Evolutionary conservation across 2,329 filamentous ascomycete genomes (phyloP).

Genomic region (Pestalotiopsis sp.): DNA sequence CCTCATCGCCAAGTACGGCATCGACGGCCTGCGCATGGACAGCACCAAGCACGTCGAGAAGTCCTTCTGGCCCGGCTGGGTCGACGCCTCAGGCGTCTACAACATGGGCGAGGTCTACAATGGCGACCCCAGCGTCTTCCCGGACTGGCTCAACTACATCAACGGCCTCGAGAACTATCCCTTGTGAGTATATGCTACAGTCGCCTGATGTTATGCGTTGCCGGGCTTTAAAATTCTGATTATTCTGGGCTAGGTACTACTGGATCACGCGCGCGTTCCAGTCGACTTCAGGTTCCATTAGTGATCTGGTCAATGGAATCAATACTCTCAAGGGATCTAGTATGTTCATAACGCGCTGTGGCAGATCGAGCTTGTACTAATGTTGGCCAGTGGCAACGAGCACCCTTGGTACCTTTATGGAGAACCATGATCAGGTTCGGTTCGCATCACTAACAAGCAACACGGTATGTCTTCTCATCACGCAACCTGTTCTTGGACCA

Average conservation of each 20-base stretch:
- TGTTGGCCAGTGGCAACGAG: constrained; percentile 29
- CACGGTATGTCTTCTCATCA: constrained; percentile 22
- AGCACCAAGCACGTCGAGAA: constrained; percentile 52
- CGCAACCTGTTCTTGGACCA: neutral
- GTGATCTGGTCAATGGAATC: constrained; percentile 37
- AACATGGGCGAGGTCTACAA: constrained; percentile 53
- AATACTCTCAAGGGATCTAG: constrained; percentile 24
- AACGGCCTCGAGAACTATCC: constrained; percentile 55
- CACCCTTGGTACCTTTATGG: constrained; percentile 46
- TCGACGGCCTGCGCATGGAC: constrained; percentile 54
- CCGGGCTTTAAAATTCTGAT: neutral
- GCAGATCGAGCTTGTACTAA: neutral
- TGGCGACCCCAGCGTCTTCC: constrained; percentile 45
- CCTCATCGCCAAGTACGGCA: constrained; percentile 53
- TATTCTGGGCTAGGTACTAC: constrained; percentile 40
- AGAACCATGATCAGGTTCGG: constrained; percentile 53
- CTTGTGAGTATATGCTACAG: constrained; percentile 32
- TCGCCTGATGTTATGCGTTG: too few relatives aligned
- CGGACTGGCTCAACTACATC: constrained; percentile 50
- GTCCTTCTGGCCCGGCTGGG: constrained; percentile 50
- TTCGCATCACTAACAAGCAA: constrained; percentile 49
- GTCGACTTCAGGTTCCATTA: constrained; percentile 31
- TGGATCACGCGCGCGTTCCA: constrained; percentile 40
- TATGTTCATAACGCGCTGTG: neutral
- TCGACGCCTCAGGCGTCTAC: constrained; percentile 48